A percentile compares a stretch with the other conserved stretches of the same genome.
Evolutionary conservation across 768 basidiomycete species (phyloP).

Genomic region (Sarcodon sp.): DNA sequence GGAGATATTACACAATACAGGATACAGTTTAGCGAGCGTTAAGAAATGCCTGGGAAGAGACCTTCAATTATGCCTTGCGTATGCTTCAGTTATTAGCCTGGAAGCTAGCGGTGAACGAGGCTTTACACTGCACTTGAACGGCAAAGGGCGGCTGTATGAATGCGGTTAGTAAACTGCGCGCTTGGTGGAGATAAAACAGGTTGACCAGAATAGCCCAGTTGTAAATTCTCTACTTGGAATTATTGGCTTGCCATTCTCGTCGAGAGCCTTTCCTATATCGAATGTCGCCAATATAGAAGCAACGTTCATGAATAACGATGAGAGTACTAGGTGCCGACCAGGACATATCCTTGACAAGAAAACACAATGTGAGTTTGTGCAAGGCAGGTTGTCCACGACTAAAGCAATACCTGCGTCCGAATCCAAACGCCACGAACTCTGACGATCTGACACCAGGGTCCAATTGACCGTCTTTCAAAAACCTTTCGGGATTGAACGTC

Average conservation of each 20-base stretch:
- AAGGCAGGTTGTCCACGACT: background rate
- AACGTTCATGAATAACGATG: slow-evolving; percentile 4
- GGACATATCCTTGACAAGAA: slow-evolving; percentile 6
- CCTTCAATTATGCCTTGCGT: background rate
- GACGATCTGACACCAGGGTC: slow-evolving; percentile 3
- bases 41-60: no score
- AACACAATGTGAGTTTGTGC: background rate
- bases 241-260: slow-evolving; percentile 8
- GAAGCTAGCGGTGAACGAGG: background rate
- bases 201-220: background rate
- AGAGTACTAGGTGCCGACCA: slow-evolving; percentile 4
- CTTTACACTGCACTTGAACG: background rate
- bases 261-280: slow-evolving; percentile 5
- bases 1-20: no score
- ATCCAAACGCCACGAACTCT: slow-evolving; percentile 3
- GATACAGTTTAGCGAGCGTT: no score
- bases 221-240: background rate
- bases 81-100: background rate
- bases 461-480: slow-evolving; percentile 3
- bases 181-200: background rate
- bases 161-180: background rate
- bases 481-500: slow-evolving; percentile 2
- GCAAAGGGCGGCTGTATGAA: background rate
- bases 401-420: slow-evolving; percentile 4
- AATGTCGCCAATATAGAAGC: slow-evolving; percentile 5